Conservation (phyloP, 768 basidiomycete genomes). For the Antrodiella citrinella region DNA sequence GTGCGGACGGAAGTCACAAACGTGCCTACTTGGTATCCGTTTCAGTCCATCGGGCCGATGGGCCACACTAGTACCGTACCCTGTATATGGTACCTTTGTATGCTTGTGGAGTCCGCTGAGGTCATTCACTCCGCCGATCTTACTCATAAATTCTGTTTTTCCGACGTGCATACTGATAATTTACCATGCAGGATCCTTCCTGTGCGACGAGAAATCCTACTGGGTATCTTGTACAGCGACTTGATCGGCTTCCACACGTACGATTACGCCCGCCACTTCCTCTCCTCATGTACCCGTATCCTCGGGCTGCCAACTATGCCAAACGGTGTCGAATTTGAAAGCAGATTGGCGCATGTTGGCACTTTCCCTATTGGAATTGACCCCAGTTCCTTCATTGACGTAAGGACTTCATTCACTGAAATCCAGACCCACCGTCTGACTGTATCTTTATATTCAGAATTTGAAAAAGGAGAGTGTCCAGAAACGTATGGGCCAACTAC, state of each 20-base stretch:
- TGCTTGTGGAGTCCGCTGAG: neutral
- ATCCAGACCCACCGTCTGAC: neutral
- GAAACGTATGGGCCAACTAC: conserved; percentile 70
- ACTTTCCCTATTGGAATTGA: conserved; percentile 99
- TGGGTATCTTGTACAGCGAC: conserved; percentile 92
- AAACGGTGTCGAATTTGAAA: conserved; percentile 94
- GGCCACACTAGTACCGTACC: neutral
- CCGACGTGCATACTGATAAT: conserved; percentile 1
- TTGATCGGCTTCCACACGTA: conserved; percentile 99
- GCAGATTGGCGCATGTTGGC: conserved; percentile 91
- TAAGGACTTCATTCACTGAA: conserved; percentile 21
- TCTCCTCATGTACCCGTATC: conserved; percentile 96
- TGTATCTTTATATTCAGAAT: conserved; percentile 39
- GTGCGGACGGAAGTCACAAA: neutral
- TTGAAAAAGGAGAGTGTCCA: conserved; percentile 74
- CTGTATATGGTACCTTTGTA: neutral
- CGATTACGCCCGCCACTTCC: conserved; percentile 98
- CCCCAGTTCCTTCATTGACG: conserved; percentile 83
- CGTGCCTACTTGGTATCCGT: neutral
- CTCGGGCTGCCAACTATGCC: conserved; percentile 94
- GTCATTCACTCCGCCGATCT: neutral
- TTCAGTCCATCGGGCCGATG: neutral
- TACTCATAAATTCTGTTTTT: conserved; percentile 1
- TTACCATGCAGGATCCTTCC: conserved; percentile 75
- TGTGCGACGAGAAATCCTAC: conserved; percentile 94